phyloP scores from a whole-genome alignment of 1,139 yeast genomes.

The Wickerhamomyces sp. region DNA sequence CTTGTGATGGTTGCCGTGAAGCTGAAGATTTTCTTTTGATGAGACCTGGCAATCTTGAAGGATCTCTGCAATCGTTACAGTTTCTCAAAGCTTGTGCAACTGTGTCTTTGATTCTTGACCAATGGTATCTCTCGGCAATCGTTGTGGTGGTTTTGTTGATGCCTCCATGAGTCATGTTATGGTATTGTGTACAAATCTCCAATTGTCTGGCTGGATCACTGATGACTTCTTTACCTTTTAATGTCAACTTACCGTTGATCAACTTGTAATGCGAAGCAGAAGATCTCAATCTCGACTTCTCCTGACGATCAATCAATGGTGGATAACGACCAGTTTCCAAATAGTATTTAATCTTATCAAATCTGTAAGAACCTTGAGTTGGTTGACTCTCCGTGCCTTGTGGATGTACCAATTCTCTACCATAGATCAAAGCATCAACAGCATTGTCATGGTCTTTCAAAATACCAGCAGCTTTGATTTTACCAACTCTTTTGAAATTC shows the following conservation, averaged over 20 bases:
- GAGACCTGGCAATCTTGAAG: too few relatives aligned
- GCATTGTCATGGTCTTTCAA: conserved; percentile 79
- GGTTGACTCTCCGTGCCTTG: conserved; percentile 7
- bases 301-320: conserved; percentile 72
- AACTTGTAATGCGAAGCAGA: conserved; percentile 75
- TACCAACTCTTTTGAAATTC: conserved; percentile 73
- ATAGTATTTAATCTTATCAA: conserved; percentile 74
- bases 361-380: conserved; percentile 33
- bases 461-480: conserved; percentile 79
- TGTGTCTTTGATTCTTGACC: conserved; percentile 88
- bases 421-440: conserved; percentile 77
- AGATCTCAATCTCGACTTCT: conserved; percentile 78
- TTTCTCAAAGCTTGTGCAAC: conserved; percentile 74
- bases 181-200: conserved; percentile 69
- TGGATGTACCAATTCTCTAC: conserved; percentile 38
- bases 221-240: conserved; percentile 79
- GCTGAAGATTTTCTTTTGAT: conserved; percentile 26
- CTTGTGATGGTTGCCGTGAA: conserved; percentile 13
- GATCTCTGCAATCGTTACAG: conserved; percentile 68
- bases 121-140: conserved; percentile 77
- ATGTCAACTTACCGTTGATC: conserved; percentile 64
- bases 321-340: conserved; percentile 86
- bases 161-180: conserved; percentile 74
- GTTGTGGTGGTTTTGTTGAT: conserved; percentile 80
- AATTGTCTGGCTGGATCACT: conserved; percentile 70